These are phyloP conservation scores for Ampelocalamus luodianensis DNA, from an alignment of 176 grass and related monocot genomes.

Conservation along the genomic window DNA sequence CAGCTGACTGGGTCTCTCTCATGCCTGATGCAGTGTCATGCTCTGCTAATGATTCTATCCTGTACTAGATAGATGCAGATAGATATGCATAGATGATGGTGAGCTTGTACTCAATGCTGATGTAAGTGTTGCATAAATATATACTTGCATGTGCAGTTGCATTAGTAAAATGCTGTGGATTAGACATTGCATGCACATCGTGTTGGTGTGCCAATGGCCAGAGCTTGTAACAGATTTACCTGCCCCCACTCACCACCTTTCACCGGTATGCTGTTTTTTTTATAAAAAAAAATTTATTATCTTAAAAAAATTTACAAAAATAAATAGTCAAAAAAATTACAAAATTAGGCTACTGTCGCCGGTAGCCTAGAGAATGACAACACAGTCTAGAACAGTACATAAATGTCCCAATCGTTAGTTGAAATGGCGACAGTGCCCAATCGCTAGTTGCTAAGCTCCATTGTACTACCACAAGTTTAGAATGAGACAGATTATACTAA, in stretches of 20 bases:
- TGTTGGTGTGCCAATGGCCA: constrained; percentile 28
- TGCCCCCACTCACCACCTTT: constrained; percentile 36
- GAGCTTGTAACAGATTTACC: constrained; percentile 32
- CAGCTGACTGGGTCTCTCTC: constrained; percentile 37
- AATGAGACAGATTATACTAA: no score
- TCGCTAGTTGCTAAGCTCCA: no score
- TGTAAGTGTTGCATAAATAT: neutral
- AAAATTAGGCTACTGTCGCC: no score
- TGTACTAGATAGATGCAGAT: constrained; percentile 16
- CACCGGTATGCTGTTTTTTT: neutral
- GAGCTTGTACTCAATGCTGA: constrained; percentile 2
- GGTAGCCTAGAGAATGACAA: no score
- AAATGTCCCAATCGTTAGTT: no score
- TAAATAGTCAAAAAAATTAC: no score
- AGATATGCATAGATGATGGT: neutral
- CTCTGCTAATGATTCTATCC: constrained; percentile 27
- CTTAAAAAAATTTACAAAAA: no score
- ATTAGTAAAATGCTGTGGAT: constrained; percentile 1
- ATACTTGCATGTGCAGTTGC: neutral
- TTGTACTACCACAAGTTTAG: no score
- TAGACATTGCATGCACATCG: neutral
- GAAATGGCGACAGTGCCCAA: no score
- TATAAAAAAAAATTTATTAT: no score
- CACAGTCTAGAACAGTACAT: no score
- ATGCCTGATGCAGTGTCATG: constrained; percentile 1